phyloP scores from a whole-genome alignment of 139 green algal genomes.

The Chlorella sp. region DNA sequence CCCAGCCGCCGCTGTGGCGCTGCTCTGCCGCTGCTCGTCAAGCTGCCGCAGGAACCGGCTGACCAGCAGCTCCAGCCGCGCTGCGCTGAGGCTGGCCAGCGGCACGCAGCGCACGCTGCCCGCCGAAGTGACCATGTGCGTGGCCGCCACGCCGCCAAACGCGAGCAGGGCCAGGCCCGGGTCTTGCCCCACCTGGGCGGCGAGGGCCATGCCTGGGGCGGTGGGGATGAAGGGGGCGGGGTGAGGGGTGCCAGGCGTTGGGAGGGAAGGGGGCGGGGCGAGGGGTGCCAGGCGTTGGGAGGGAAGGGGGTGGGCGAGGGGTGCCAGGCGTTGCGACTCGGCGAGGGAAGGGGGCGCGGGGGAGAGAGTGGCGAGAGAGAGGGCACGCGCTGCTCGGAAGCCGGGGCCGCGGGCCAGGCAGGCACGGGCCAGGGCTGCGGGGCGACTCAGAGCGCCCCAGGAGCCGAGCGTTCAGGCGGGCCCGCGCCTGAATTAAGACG shows the following conservation, averaged over 20 bases:
- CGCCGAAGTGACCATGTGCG: conserved; percentile 35
- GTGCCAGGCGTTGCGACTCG: conserved; percentile 15
- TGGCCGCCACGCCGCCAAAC: conserved; percentile 27
- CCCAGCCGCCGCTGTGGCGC: neutral
- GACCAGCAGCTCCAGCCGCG: conserved; percentile 56
- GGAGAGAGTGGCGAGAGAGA: neutral
- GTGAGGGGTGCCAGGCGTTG: conserved; percentile 2
- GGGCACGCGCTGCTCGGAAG: conserved; percentile 34
- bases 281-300: conserved; percentile 15
- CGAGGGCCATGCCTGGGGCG: conserved; percentile 27
- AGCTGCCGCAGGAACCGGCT: neutral
- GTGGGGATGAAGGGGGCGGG: too few relatives aligned
- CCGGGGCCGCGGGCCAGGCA: too few relatives aligned
- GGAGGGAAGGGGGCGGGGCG: neutral
- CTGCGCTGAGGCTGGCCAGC: conserved; percentile 68
- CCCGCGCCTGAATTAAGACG: too few relatives aligned
- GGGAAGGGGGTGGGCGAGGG: neutral
- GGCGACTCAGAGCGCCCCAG: too few relatives aligned
- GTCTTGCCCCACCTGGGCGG: conserved; percentile 13
- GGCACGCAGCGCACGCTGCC: conserved; percentile 47
- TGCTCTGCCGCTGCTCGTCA: too few relatives aligned
- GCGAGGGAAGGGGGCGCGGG: neutral
- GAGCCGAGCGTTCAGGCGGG: too few relatives aligned
- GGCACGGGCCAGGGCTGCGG: too few relatives aligned
- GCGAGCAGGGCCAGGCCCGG: conserved; percentile 6